These are phyloP conservation scores for Kluyveromyces marxianus DNA, from an alignment of 1,139 yeast species.

Conservation along the genomic window DNA sequence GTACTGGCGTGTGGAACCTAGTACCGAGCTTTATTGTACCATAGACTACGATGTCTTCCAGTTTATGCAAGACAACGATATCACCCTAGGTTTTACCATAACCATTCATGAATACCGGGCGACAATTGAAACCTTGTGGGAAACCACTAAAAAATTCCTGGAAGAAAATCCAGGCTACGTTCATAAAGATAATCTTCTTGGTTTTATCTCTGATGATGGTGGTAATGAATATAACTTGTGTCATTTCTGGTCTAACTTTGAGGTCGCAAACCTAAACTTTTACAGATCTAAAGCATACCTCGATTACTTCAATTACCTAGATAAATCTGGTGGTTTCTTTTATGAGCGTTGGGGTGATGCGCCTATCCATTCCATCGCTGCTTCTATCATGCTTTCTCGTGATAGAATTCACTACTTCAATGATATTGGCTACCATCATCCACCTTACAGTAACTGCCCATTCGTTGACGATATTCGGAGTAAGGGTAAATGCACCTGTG, in stretches of 20 bases:
- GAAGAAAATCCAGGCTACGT: slow-evolving; percentile 56
- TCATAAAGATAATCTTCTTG: slow-evolving; percentile 59
- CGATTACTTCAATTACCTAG: slow-evolving; percentile 62
- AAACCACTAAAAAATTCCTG: slow-evolving; percentile 61
- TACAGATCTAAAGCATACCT: slow-evolving; percentile 70
- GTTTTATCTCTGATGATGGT: slow-evolving; percentile 61
- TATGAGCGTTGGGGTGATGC: slow-evolving; percentile 95
- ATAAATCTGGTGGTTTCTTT: slow-evolving; percentile 77
- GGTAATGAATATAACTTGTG: slow-evolving; percentile 68
- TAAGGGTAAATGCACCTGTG: slow-evolving; percentile 55
- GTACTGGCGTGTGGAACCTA: slow-evolving; percentile 96
- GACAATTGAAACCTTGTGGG: slow-evolving; percentile 79
- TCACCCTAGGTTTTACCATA: slow-evolving; percentile 72
- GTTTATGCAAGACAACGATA: slow-evolving; percentile 69
- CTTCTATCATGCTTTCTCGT: slow-evolving; percentile 58
- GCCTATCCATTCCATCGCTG: slow-evolving; percentile 83
- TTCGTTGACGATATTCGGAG: slow-evolving; percentile 43
- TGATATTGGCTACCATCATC: slow-evolving; percentile 54
- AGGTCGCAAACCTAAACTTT: slow-evolving; percentile 63
- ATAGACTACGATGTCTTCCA: slow-evolving; percentile 74
- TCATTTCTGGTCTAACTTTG: slow-evolving; percentile 87
- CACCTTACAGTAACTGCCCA: slow-evolving; percentile 62
- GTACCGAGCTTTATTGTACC: slow-evolving; percentile 68
- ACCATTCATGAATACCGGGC: slow-evolving; percentile 75
- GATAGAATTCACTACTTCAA: slow-evolving; percentile 66